phyloP scores from a whole-genome alignment of 495 filamentous ascomycete genomes.

The Parathielavia hyrcaniae region DNA sequence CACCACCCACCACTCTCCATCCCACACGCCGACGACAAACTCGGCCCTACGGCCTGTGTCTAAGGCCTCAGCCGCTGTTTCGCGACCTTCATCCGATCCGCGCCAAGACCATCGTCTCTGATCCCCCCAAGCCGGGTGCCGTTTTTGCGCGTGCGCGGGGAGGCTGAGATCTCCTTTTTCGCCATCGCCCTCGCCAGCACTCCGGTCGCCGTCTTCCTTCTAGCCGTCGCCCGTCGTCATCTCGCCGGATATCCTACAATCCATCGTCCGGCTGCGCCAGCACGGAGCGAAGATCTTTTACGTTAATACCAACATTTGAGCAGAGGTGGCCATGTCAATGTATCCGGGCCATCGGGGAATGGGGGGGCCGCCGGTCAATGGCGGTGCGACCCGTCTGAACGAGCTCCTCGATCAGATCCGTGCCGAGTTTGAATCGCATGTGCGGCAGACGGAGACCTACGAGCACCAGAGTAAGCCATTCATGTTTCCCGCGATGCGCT shows the following conservation, averaged over 20 bases:
- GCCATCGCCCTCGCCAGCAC: conserved; percentile 1
- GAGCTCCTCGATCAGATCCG: conserved; percentile 89
- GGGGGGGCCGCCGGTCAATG: conserved; percentile 54
- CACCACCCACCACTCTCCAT: neutral
- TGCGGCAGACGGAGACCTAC: conserved; percentile 67
- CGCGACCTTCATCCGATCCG: conserved; percentile 13
- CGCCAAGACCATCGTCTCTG: conserved; percentile 13
- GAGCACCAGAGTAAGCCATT: conserved; percentile 78
- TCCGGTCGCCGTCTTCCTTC: neutral
- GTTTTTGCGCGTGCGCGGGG: conserved; percentile 14
- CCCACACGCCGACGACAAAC: conserved; percentile 1
- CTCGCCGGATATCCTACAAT: neutral
- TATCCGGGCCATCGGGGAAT: conserved; percentile 85
- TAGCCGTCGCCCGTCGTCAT: neutral
- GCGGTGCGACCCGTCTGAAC: conserved; percentile 57
- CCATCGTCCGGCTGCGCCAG: neutral
- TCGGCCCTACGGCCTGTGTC: neutral
- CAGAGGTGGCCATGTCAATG: conserved; percentile 57
- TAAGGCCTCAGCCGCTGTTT: neutral
- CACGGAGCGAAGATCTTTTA: neutral
- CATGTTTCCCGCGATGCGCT: neutral
- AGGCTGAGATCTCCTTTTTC: conserved; percentile 8
- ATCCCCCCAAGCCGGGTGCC: neutral
- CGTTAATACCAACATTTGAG: neutral
- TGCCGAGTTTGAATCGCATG: conserved; percentile 80